Evolutionary conservation across 2,329 filamentous ascomycete genomes (phyloP), one percentile per base, ranked within the genome.

Genomic region (Colletotrichum coccodes): DNA sequence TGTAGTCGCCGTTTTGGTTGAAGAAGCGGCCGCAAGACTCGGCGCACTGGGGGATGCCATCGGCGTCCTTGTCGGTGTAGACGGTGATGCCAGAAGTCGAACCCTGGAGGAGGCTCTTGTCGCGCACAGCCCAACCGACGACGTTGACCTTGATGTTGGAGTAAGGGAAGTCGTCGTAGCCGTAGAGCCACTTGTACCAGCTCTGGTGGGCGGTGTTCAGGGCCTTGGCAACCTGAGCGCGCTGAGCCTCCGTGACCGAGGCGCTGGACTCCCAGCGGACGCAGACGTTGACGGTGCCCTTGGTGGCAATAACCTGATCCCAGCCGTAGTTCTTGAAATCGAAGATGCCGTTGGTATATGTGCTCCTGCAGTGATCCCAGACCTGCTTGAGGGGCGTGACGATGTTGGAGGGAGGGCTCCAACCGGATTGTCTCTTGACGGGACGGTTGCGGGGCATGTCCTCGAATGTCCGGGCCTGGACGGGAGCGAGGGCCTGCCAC

Each of bases 121-220:
- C 74, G 50, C 75, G 79, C 62, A 83, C 82, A 1, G 82, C 82
- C 78, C 80, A 85, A 21, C 81, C 82, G 23, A 83, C 80, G 9
- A 84, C 80, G 36, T 78, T 76, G 40, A 79, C 74, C 52, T 81
- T 77, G 58, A 84, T 75, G 4, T 77, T 76, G 54, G 72, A 71
- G 58, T 79, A 83, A 7, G 83, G 83, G 73, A 82, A 85, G 60
- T 78, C 78, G 40, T 84, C 82, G 56, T 79, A 85, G 18, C 81
- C 82, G 23, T 80, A 79, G 44, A 84, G 76, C 70, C 80, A 78
- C 60, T 80, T 79, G 63, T 82, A 81, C 81, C 81, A 84, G 64
- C 79, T 79, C 58, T 78, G 74, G 73, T 82, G 80, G 16, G 78
- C 76, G 36, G 73, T 72, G 57, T 79, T 74, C 5, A 82, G 72